Evolutionary conservation across 805 yeast species (phyloP).

Genomic region (Pichia insulana): DNA sequence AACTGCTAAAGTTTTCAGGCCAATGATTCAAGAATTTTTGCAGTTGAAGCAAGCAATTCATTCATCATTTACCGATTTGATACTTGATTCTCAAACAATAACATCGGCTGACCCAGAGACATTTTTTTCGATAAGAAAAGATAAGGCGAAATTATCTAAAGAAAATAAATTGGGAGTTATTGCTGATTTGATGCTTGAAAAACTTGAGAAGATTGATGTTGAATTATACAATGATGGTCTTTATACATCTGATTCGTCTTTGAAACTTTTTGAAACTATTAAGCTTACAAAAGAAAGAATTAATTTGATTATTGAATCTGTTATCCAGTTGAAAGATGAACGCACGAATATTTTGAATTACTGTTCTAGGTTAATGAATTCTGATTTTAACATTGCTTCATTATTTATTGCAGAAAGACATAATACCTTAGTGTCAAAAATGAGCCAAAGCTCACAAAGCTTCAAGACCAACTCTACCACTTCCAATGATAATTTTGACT

Average conservation of each 20-base stretch:
- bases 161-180: conserved; percentile 31
- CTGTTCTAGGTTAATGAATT: conserved; percentile 71
- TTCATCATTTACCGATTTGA: conserved; percentile 44
- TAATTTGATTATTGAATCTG: conserved; percentile 31
- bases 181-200: conserved; percentile 38
- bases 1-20: conserved; percentile 29
- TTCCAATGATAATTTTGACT: not conserved
- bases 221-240: conserved; percentile 29
- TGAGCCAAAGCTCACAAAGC: conserved; percentile 27
- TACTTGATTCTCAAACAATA: conserved; percentile 61
- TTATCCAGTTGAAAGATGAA: conserved; percentile 58
- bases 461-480: conserved; percentile 19
- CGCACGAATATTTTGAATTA: conserved; percentile 62
- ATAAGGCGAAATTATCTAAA: conserved; percentile 19
- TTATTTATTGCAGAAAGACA: conserved; percentile 40
- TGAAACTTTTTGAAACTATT: conserved; percentile 32
- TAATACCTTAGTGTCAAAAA: conserved; percentile 26
- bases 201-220: conserved; percentile 32
- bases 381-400: conserved; percentile 52
- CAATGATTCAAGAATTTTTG: conserved; percentile 59
- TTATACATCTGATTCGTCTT: conserved; percentile 20
- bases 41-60: conserved; percentile 68
- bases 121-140: conserved; percentile 35
- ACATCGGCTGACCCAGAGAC: conserved; percentile 71
- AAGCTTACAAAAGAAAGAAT: conserved; percentile 29